Evolutionary conservation across 306 rosid species (phyloP).

Genomic region (Malus sylvestris): DNA sequence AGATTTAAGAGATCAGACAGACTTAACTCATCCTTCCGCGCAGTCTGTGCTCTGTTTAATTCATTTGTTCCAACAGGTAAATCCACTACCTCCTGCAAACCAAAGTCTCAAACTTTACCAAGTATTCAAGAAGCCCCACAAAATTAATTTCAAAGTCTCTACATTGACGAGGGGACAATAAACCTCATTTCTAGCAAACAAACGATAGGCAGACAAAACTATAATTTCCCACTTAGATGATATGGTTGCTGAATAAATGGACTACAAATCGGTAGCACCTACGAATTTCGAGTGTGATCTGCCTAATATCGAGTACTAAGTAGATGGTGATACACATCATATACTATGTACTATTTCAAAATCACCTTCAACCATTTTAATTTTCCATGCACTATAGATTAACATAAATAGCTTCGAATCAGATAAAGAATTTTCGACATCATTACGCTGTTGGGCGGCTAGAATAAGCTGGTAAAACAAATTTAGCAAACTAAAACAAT

Average conservation of each 20-base stretch:
- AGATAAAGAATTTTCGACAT: too few species aligned
- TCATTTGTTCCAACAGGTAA: conserved; percentile 31
- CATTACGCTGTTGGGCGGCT: not conserved
- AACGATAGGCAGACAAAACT: not conserved
- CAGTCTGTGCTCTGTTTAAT: conserved; percentile 36
- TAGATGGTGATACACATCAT: not conserved
- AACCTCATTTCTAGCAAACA: not conserved
- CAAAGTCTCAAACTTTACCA: conserved; percentile 10
- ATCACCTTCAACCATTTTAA: not conserved
- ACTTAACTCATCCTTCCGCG: conserved; percentile 44
- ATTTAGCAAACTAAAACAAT: not conserved
- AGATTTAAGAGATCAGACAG: conserved; percentile 64
- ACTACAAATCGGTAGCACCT: not conserved
- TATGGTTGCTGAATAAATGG: not conserved
- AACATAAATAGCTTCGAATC: not conserved
- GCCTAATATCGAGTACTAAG: not conserved
- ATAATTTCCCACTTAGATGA: not conserved
- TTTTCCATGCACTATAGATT: not conserved
- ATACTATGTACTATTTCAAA: not conserved
- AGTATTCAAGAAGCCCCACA: not conserved
- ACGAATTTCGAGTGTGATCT: not conserved
- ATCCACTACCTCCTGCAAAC: conserved; percentile 62
- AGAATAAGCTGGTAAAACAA: not conserved
- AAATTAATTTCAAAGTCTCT: not conserved
- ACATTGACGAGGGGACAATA: not conserved